These are phyloP conservation scores for Pestalotiopsis sp. DNA, from an alignment of 2,329 filamentous ascomycete species.

Conservation along the genomic window DNA sequence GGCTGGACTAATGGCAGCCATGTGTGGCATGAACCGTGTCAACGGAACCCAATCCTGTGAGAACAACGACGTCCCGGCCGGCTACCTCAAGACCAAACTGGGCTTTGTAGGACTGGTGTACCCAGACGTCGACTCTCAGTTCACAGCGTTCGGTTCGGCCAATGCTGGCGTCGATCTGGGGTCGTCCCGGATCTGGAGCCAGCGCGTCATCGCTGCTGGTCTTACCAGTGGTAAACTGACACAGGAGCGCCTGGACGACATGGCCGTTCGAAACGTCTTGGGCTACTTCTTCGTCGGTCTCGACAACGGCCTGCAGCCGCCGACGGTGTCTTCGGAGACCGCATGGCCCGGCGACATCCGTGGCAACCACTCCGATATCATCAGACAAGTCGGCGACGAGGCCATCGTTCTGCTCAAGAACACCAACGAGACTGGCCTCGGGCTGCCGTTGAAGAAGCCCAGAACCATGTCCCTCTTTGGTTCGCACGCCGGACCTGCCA, in stretches of 20 bases:
- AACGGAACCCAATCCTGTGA: conserved; percentile 28
- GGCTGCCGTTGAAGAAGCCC: conserved; percentile 55
- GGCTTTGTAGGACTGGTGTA: conserved; percentile 25
- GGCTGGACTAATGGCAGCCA: conserved; percentile 22
- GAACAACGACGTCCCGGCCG: conserved; percentile 23
- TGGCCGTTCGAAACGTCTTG: conserved; percentile 19
- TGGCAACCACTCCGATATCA: conserved; percentile 18
- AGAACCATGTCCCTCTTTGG: conserved; percentile 48
- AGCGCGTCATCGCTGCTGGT: conserved; percentile 7
- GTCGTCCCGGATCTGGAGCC: neutral
- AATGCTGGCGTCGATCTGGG: conserved; percentile 5
- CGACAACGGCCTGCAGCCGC: conserved; percentile 17
- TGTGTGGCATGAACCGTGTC: conserved; percentile 29
- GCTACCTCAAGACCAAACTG: conserved; percentile 29
- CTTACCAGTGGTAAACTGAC: conserved; percentile 19
- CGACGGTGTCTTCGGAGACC: neutral
- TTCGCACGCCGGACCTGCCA: conserved; percentile 62
- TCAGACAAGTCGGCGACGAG: conserved; percentile 28
- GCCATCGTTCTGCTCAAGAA: conserved; percentile 72
- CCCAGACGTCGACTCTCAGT: neutral
- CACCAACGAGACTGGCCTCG: conserved; percentile 38
- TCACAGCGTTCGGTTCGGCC: neutral
- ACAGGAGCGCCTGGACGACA: conserved; percentile 21
- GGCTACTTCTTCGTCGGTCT: conserved; percentile 19
- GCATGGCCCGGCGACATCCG: conserved; percentile 16